Base-by-base conservation (phyloP, 805 yeast genomes). In the Pichia deserticola region DNA sequence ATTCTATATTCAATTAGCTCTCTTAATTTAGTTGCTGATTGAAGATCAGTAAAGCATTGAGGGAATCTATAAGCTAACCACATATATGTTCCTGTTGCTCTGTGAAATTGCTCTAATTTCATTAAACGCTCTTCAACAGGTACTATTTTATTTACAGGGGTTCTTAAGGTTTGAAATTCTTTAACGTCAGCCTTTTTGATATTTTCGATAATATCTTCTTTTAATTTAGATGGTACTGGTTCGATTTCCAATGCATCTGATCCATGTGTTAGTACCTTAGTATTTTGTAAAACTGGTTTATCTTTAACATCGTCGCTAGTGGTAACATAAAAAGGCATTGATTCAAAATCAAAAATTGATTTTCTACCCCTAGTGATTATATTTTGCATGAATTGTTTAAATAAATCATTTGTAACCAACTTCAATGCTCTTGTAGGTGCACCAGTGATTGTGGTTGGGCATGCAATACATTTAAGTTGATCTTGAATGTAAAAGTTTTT, bases 1-100 rank as follows among this genome's bases (percentile, higher is more conserved):
- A 83, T 81, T 47, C 78, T 66, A 52, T 70, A 72, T 60, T 90
- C 96, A 47, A 89, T 79, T 52, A 86, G 66, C 32, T 77, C 69
- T 61, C 86, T 86, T 57, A 88, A 65, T 49, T 85, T 86, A 28
- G 66, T 63, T 0, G 96, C 96, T 43, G 88, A 77, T 51, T 82
- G 86, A 13, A 80, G 72, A 63, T 89, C 96, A 15, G 85, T 77
- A 57, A 89, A 87, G 45, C 80, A 74, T 33, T 84, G 80, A 1
- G 97, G 96, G 71, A 84, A 92, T 59, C 97, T 72, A 63, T 87
- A 90, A 48, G 86, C 76, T 53, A 92, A 71, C 99, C 99, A 92
- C 61, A 88, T 70, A 60, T 79, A 92, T 7, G 86, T 67, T 56
- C 82, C 75, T 15, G 87, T 73, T 42, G 78, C 68, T 55, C 80